Conservation (phyloP, 768 basidiomycete species). For the Pleurotus citrinopileatus region DNA sequence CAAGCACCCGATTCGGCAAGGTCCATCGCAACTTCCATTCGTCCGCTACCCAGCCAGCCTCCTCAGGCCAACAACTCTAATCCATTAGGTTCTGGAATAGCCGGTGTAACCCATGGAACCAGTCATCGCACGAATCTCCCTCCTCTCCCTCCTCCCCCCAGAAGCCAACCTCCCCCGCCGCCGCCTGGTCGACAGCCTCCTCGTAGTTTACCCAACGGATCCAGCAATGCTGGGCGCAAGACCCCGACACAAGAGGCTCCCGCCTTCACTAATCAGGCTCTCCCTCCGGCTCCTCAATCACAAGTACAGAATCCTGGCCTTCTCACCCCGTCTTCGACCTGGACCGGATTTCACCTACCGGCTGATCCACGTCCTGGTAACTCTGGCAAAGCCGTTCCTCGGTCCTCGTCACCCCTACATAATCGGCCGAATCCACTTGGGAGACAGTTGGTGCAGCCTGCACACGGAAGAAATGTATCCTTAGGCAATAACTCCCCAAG, state of each 20-base stretch:
- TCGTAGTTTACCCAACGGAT: conserved; percentile 25
- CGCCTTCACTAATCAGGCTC: conserved; percentile 39
- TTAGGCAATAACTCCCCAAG: conserved; percentile 41
- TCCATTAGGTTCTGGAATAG: conserved; percentile 15
- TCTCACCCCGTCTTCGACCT: conserved; percentile 42
- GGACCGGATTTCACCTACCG: conserved; percentile 54
- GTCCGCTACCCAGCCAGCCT: conserved; percentile 44
- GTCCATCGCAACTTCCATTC: conserved; percentile 30
- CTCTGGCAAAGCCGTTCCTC: conserved; percentile 34
- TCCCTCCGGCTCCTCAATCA: conserved; percentile 36
- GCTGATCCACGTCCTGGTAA: conserved; percentile 59
- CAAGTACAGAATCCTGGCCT: conserved; percentile 25
- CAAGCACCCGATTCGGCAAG: conserved; percentile 55
- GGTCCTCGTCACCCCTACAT: conserved; percentile 44
- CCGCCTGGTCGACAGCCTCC: conserved; percentile 35
- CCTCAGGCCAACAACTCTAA: conserved; percentile 17
- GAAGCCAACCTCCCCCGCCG: conserved; percentile 59
- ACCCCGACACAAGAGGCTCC: conserved; percentile 59
- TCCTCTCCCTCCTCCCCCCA: conserved; percentile 69
- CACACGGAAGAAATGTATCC: conserved; percentile 57
- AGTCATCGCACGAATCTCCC: conserved; percentile 49
- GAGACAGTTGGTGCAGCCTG: conserved; percentile 11
- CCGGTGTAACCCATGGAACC: conserved; percentile 30
- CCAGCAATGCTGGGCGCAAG: conserved; percentile 37
- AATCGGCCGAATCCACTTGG: neutral